Conservation (phyloP, 179 eudicot genomes). For the Drosera spatulata region DNA sequence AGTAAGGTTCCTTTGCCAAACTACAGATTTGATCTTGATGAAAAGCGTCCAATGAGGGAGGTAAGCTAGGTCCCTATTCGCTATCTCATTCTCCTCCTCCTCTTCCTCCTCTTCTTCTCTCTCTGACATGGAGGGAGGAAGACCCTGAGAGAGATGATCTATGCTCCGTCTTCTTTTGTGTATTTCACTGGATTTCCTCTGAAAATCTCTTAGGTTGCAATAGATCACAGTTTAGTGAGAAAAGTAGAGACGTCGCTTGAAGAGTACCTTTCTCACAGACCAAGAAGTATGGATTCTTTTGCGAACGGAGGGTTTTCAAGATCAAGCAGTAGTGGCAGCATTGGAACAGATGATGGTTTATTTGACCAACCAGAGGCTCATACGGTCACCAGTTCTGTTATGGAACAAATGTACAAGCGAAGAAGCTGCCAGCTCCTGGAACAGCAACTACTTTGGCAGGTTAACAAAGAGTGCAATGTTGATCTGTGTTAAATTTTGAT, state of each 20-base stretch:
- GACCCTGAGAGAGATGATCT: too few species aligned
- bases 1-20: conserved; percentile 85
- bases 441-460: conserved; percentile 87
- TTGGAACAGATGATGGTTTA: conserved; percentile 64
- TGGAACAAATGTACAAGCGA: conserved; percentile 43
- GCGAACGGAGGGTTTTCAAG: conserved; percentile 34
- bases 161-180: too few species aligned
- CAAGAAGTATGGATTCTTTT: conserved; percentile 30
- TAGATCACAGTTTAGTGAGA: conserved; percentile 48
- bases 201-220: conserved; percentile 35
- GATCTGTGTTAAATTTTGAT: too few species aligned
- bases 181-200: not conserved
- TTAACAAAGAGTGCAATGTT: conserved; percentile 8
- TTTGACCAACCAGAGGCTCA: conserved; percentile 74
- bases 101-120: too few species aligned
- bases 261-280: conserved; percentile 49
- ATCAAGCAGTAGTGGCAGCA: conserved; percentile 62
- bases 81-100: not conserved
- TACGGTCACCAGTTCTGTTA: conserved; percentile 35
- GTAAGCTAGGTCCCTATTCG: conserved; percentile 20
- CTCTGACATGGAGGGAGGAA: too few species aligned
- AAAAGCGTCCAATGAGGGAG: conserved; percentile 92
- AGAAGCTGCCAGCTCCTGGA: conserved; percentile 53
- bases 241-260: conserved; percentile 53
- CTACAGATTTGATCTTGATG: conserved; percentile 91